Conservation (phyloP, 2,329 filamentous ascomycete species). For the Microcera coccophila region DNA sequence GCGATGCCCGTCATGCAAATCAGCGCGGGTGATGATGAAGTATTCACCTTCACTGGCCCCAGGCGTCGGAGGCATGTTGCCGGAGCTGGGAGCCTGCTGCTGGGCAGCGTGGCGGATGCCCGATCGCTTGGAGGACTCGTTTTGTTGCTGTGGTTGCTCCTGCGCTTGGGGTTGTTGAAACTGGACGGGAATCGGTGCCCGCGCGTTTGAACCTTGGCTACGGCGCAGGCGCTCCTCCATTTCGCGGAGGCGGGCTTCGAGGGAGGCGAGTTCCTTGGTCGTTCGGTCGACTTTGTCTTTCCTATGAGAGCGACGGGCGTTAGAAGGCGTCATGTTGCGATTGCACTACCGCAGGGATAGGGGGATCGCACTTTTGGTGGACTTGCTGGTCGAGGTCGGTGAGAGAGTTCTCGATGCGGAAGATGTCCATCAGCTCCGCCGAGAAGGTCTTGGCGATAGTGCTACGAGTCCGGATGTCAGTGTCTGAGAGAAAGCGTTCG, state of each 20-base stretch:
- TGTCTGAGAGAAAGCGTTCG: too few relatives aligned
- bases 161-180: conserved; percentile 18
- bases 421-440: conserved; percentile 79
- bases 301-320: conserved; percentile 42
- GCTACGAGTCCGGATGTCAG: too few relatives aligned
- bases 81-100: conserved; percentile 50
- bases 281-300: conserved; percentile 74
- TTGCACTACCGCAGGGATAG: conserved; percentile 1
- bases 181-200: conserved; percentile 18
- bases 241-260: conserved; percentile 78
- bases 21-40: conserved; percentile 34
- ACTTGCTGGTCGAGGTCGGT: conserved; percentile 71
- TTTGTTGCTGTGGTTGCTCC: conserved; percentile 12
- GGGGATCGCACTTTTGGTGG: conserved; percentile 67
- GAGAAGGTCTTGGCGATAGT: conserved; percentile 87
- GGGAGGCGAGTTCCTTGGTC: conserved; percentile 74
- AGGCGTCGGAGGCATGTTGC: conserved; percentile 58
- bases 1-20: conserved; percentile 29
- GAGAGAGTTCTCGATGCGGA: conserved; percentile 77
- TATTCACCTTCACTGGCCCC: conserved; percentile 62
- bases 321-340: neutral
- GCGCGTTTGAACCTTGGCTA: conserved; percentile 21
- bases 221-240: conserved; percentile 72
- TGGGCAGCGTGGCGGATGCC: conserved; percentile 51
- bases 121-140: conserved; percentile 37